Evolutionary conservation across 1,284 basidiomycete genomes (phyloP).

Genomic region (Gymnopus androsaceus): DNA sequence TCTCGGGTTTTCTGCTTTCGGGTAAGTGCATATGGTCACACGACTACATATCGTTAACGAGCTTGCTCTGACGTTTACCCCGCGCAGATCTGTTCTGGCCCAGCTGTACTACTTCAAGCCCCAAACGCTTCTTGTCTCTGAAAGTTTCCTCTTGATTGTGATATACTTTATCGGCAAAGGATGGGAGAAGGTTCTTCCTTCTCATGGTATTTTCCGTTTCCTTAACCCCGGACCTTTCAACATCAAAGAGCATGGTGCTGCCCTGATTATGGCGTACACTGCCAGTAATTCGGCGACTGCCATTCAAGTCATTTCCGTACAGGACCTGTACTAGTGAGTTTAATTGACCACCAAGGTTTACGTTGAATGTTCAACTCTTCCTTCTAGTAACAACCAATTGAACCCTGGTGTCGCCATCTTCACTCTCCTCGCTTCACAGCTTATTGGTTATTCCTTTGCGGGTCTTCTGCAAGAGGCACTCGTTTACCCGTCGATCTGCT

Average conservation of each 20-base stretch:
- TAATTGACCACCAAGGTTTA: not conserved
- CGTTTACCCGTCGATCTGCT: conserved; percentile 20
- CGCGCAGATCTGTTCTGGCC: conserved; percentile 18
- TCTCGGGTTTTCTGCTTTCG: conserved; percentile 17
- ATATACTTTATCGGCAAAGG: conserved; percentile 19
- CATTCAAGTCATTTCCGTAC: conserved; percentile 39
- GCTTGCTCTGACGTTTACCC: not conserved
- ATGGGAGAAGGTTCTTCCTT: conserved; percentile 17
- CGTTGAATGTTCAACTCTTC: not conserved
- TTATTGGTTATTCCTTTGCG: conserved; percentile 32
- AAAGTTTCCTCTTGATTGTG: conserved; percentile 22
- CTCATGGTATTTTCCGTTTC: conserved; percentile 17
- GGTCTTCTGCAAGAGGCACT: conserved; percentile 19
- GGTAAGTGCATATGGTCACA: conserved; percentile 11
- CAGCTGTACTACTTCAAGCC: conserved; percentile 24
- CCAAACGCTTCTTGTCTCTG: conserved; percentile 21
- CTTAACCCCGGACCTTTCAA: conserved; percentile 22
- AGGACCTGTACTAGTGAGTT: conserved; percentile 34
- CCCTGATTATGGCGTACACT: conserved; percentile 39
- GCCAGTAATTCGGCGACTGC: conserved; percentile 35
- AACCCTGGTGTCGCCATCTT: conserved; percentile 39
- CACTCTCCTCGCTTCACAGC: conserved; percentile 31
- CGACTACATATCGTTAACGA: not conserved
- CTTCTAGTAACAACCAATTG: conserved; percentile 28
- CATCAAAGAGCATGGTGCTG: conserved; percentile 10